Conservation (phyloP, 345 rosid genomes). For the Limnanthes douglasii region DNA sequence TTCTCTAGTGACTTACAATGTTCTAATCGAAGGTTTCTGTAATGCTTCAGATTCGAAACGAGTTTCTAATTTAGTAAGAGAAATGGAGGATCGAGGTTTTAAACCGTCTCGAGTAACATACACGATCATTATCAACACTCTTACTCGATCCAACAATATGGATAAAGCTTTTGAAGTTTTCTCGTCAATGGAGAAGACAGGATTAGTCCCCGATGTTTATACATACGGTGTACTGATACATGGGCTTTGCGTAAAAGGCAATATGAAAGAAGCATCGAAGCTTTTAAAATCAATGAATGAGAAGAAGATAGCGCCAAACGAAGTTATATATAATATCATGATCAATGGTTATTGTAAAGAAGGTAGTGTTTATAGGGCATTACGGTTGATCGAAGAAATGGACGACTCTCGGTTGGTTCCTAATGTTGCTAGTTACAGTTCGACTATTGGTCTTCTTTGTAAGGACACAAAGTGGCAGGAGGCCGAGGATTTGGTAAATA, state of each 20-base stretch:
- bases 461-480: conserved; percentile 49
- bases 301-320: conserved; percentile 34
- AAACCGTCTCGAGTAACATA: conserved; percentile 55
- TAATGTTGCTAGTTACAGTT: conserved; percentile 47
- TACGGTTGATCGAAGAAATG: conserved; percentile 55
- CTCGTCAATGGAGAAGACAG: conserved; percentile 35
- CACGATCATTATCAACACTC: conserved; percentile 43
- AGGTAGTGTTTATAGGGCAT: conserved; percentile 46
- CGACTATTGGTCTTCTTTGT: conserved; percentile 39
- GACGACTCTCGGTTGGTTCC: conserved; percentile 32
- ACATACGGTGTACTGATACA: conserved; percentile 44
- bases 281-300: conserved; percentile 34
- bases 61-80: conserved; percentile 37
- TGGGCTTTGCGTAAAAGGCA: conserved; percentile 56
- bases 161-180: conserved; percentile 44
- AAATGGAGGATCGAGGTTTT: conserved; percentile 75
- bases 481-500: conserved; percentile 34
- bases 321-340: conserved; percentile 55
- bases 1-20: conserved; percentile 48
- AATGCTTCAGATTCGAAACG: conserved; percentile 22
- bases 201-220: conserved; percentile 52
- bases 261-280: conserved; percentile 54
- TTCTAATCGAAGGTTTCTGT: conserved; percentile 36
- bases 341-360: conserved; percentile 66
- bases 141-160: conserved; percentile 23